phyloP scores from a whole-genome alignment of 345 rosid genomes.

The Lepidium didymum region DNA sequence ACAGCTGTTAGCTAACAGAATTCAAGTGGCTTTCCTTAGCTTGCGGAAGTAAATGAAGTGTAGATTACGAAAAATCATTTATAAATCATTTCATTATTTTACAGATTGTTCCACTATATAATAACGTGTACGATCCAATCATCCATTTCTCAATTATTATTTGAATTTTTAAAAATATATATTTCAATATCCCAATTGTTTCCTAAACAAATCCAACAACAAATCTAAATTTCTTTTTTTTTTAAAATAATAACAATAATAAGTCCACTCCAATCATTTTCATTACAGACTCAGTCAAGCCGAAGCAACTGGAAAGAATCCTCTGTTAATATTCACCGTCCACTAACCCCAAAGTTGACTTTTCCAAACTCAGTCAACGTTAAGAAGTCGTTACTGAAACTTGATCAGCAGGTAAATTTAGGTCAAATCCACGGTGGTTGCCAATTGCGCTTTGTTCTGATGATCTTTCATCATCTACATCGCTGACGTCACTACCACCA shows the following conservation, averaged over 20 bases:
- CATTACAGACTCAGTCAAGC: slow-evolving; percentile 26
- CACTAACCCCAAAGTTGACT: slow-evolving; percentile 23
- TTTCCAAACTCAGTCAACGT: slow-evolving; percentile 13
- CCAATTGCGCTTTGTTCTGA: slow-evolving; percentile 17
- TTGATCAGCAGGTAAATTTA: slow-evolving; percentile 54
- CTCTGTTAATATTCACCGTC: slow-evolving; percentile 23
- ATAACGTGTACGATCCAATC: slow-evolving; percentile 30
- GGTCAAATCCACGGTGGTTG: slow-evolving; percentile 49
- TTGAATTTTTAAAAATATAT: not conserved
- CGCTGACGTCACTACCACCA: slow-evolving; percentile 19
- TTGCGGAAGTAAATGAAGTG: slow-evolving; percentile 29
- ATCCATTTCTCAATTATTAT: slow-evolving; percentile 1
- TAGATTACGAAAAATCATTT: slow-evolving; percentile 5
- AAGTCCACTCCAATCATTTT: slow-evolving; percentile 36
- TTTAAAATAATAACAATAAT: not conserved
- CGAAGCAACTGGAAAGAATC: slow-evolving; percentile 19
- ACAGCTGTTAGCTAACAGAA: slow-evolving; percentile 23
- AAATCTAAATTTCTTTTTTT: slow-evolving; percentile 11
- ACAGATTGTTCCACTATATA: slow-evolving; percentile 14
- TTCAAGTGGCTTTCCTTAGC: slow-evolving; percentile 32
- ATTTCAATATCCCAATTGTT: slow-evolving; percentile 14
- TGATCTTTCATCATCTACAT: slow-evolving; percentile 22
- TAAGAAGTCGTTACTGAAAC: slow-evolving; percentile 12
- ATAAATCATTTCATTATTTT: not conserved
- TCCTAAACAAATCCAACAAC: slow-evolving; percentile 28